Base-by-base conservation (phyloP, 1,284 basidiomycete genomes). In the Ceratorhiza oryzae-sativae region DNA sequence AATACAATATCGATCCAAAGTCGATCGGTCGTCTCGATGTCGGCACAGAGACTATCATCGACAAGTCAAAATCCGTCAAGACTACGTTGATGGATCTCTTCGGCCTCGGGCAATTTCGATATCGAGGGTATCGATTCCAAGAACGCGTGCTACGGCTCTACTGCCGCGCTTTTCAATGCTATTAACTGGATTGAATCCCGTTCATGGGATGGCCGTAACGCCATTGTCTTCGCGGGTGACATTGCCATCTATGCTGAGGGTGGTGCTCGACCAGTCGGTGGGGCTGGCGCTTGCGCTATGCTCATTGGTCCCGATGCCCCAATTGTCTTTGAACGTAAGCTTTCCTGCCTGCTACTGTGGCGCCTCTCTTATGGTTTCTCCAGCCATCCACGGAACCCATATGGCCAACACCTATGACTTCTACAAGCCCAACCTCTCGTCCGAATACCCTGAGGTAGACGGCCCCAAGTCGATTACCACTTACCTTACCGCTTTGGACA, bases 21-120 rank as follows among this genome's bases (percentile, higher is more conserved):
- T 94, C 93, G 72, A 97, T 99, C 80, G 97, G 97, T 73, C 95
- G 97, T 77, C 89, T 99, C 74, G 97, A 99, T 77, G 95, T 99
- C 76, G 97, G 97, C 73, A 99, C 97, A 34, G 97, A 99, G 83
- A 98, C 97, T 67, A 93, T 99, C 83, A 98, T 99, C 78, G 97
- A 99, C 89, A 99, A 99, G 85, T 97, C 95, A 74, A 99, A 99
- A 84, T 94, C 97, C 32, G 95, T 96, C 82, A 99, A 99, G 85
- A 98, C 97, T 3, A 90, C 95, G 72, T 88, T 99, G 75, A 99
- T 99, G 97, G 94, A 98, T 83, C 90, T 99, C 77, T 99, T 99
- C 79, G 89, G 87, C 87, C 71, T 88, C 90, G 46, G 97, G 95
- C 76, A 99, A 99, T 88, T 89, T 88, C 78, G 97, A 99, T 81